Evolutionary conservation across 176 grass and related monocot genomes (phyloP), one percentile per base, ranked within the genome.

Genomic region (Thinopyrum elongatum): DNA sequence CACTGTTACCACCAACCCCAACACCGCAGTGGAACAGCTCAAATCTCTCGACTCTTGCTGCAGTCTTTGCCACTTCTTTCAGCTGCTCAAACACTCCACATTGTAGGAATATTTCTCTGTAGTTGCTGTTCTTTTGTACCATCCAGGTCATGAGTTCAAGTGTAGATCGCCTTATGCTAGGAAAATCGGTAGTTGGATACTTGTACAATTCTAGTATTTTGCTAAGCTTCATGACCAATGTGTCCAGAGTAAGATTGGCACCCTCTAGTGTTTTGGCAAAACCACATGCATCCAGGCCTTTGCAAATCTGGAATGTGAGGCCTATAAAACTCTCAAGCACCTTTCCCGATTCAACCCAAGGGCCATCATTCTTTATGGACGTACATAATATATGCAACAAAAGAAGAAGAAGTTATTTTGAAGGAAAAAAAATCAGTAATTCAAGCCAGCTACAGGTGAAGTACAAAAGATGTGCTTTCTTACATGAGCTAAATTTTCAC

Each of bases 131-230:
- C 8, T 10, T 12, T 72, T 29, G 27, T 15, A 80, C 26, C 51
- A 86, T 80, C 76, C 84, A 86, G 58, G 19, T 62, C 76, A 86
- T 57, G 27, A 86, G 77, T 26, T 86, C 76, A 72, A 86, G 8
- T 80, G 51, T 80, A 14, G 7, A 79, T 80, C 76, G 58, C 53
- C 84, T 86, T 72, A 86, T 86, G 26, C 76, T 44, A 25, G 84
- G 84, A 42, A 86, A 80, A 5, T 80, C 76, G 31, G 35, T 71
- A 26, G 44, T 86, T 86, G 76, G 51, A 62, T 53, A 68, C 35
- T 7, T 80, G 53, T 62, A 86, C 36, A 71, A 10, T 46, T 71
- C 51, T 12, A 86, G 15, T 80, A 80, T 80, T 34, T 72, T 86
- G 25, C 80, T 80, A 79, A 86, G 84, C 7, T 71, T 80, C 19